phyloP scores from a whole-genome alignment of 495 filamentous ascomycete species.

The Paragyromitra xinjiangensis region DNA sequence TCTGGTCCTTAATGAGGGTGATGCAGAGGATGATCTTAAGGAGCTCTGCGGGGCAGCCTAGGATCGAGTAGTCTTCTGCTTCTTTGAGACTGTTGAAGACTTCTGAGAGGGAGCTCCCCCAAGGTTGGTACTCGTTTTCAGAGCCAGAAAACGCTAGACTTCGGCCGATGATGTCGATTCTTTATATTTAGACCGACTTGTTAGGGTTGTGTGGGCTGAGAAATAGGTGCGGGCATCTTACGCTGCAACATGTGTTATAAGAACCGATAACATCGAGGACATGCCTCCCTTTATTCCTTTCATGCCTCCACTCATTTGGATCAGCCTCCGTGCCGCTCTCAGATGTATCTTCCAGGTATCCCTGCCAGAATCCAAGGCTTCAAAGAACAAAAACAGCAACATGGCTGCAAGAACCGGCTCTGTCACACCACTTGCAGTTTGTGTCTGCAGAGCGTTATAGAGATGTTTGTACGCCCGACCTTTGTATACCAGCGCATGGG shows the following conservation, averaged over 20 bases:
- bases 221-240: conserved; percentile 11
- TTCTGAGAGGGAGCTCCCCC: conserved; percentile 45
- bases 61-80: conserved; percentile 56
- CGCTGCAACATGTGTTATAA: conserved; percentile 56
- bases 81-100: conserved; percentile 48
- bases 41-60: conserved; percentile 55
- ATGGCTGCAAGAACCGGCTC: conserved; percentile 56
- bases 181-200: neutral
- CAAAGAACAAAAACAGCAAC: conserved; percentile 57
- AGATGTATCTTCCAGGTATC: conserved; percentile 58
- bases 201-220: conserved; percentile 13
- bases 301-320: conserved; percentile 48
- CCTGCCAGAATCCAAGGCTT: conserved; percentile 55
- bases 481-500: conserved; percentile 52
- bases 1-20: conserved; percentile 44
- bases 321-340: conserved; percentile 51
- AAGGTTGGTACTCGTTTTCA: conserved; percentile 46
- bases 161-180: conserved; percentile 57
- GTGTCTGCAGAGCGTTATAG: conserved; percentile 46
- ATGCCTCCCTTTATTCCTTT: conserved; percentile 42
- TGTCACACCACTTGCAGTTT: conserved; percentile 37
- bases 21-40: conserved; percentile 52
- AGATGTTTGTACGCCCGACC: conserved; percentile 46
- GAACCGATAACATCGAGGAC: conserved; percentile 51
- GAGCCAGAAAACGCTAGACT: conserved; percentile 51